Evolutionary conservation across 2,329 filamentous ascomycete species (phyloP), one percentile per base, ranked within the genome.

Genomic region (Rugonectria rugulosa): DNA sequence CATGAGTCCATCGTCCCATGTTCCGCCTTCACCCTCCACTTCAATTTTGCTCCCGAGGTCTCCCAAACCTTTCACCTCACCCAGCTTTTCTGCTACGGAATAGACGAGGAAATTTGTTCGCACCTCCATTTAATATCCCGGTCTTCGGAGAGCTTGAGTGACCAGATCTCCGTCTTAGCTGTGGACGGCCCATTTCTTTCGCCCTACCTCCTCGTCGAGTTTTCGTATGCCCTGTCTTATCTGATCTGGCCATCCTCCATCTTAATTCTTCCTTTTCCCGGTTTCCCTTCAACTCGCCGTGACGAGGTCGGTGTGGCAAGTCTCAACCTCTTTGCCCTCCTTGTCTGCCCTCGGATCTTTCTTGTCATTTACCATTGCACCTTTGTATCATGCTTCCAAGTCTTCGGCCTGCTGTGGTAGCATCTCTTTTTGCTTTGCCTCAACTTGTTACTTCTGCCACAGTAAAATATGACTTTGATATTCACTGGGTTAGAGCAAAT

Each of bases 401-500:
- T 29, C 24, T 45, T 24, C 29, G 61, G 14, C 48, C 59, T 15
- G 32, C 32, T 6, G 55, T 57, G 29, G 63, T 61, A 51, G 61
- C 56, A 9, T 50, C 57, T 27, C 50, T 66, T 53, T 45, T 67
- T 19, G 42, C 53, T 20, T 44, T 66, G 11, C 56, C 62, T 21
- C 47, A 60, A 19, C 49, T 68, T 11, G 63, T 56, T 40, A 56
- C 41, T 20, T 71, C 75, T 34, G 78, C 75, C 14, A 83, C 78
- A 1, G 75, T 85, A 56, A 80, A 76, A 9, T 84, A 88, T 67
- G 79, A 90, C 70, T 91, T 89, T 75, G 85, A 88, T 62, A 80
- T 91, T 58, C 83, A 81, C 55, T 92, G 90, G 89, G 84, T 90
- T 10, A 83, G 75, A 44, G 84, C 87, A 31, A 89, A 90, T 64